Evolutionary conservation across 805 yeast genomes (phyloP), one percentile per base, ranked within the genome.

Genomic region (Saturnispora serradocipensis): DNA sequence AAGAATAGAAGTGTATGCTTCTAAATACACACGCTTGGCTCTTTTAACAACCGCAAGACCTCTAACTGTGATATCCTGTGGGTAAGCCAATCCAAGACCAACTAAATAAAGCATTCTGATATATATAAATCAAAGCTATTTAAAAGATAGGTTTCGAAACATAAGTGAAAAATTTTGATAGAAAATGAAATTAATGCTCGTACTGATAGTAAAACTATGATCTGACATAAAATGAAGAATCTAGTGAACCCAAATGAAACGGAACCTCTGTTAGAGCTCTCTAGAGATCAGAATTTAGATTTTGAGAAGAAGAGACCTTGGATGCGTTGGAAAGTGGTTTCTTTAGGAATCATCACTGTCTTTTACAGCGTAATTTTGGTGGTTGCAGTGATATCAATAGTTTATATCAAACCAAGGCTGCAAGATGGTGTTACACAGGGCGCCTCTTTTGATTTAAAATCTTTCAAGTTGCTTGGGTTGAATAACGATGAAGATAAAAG

Each of bases 1-100:
- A 53, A 93, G 72, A 56, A 91, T 91, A 39, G 96, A 86, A 3
- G 99, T 91, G 68, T 91, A 91, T 3, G 95, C 97, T 70, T 91
- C 99, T 52, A 93, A 72, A 60, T 91, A 91, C n/a, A 91, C 96
- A 42, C 97, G 75, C 61, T 85, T 81, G 70, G 97, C 89, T 65
- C 75, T 78, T 61, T 77, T 84, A 51, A 93, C 89, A 3, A 84
- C 78, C 61, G 91, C 89, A 28, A 93, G 74, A 1, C 99, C 99
- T 60, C 97, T 83, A 15, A 91, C 97, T 0, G 98, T 90, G 62
- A 91, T 89, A 65, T 91, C 99, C 15, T 83, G 72, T 58, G 81
- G 93, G 62, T 89, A 82, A 3, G 97, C 88, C 45, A 91, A 77
- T 3, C 99, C 99, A 51, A 91, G 73, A 13, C 99, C 99, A 53